Base-by-base conservation (phyloP, 805 yeast genomes). In the Metschnikowia vanudenii region DNA sequence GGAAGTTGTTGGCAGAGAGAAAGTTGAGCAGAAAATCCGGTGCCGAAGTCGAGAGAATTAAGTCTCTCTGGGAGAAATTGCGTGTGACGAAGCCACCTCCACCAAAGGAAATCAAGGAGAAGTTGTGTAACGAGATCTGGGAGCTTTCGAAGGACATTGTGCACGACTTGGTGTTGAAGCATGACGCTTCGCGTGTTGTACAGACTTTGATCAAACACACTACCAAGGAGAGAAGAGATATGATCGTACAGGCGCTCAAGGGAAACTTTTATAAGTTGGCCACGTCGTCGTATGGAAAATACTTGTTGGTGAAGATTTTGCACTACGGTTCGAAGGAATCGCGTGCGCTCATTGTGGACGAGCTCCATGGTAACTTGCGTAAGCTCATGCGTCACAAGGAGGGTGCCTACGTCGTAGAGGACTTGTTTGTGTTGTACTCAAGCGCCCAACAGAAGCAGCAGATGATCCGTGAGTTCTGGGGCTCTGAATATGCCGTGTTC, bases 321-420 rank as follows among this genome's bases (percentile, higher is more conserved):
- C 97, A 91, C 68, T 92, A 92, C 67, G 99, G 99, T 6, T 79
- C 92, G 6, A 88, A 84, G 61, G 83, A 84, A 26, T 81, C 91
- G 1, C 79, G 96, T 59, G 85, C 81, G 44, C 56, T 80, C 31
- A 85, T 92, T 46, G 76, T 91, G 46, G 78, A 84, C 60, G 97
- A 90, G 69, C 76, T 92, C 55, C 96, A 90, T 61, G 99, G 99
- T 41, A 84, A 84, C 58, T 79, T 88, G 60, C 79, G 97, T 65
- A 92, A 89, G 68, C 74, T 92, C 48, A 89, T 92, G 94, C 83
- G 96, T 74, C 97, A 92, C 70, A 85, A 87, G 71, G 98, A 92
- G 75, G 99, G 97, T 69, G 98, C 98, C 12, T 90, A 92, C 60
- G 98, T 92, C 33, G 90, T 91, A 54, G 98, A 92, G 69, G 99